These are phyloP conservation scores for Rhododendron kiyosumense DNA, from an alignment of 148 eudicot species.

Conservation along the genomic window DNA sequence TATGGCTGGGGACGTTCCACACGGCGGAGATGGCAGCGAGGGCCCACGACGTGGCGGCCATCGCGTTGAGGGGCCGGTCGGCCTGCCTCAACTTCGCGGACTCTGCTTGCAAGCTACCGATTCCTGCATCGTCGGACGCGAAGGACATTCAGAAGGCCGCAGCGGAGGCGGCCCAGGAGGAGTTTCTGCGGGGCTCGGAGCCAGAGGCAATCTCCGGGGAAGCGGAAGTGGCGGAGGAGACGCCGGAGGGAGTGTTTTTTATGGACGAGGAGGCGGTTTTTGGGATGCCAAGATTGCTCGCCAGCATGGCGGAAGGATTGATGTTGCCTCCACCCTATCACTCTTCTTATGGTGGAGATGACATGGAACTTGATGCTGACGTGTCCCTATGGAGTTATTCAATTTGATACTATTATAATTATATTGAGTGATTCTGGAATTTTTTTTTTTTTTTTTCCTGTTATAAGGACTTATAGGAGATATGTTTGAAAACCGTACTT, in stretches of 20 bases:
- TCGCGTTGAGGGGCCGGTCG: slow-evolving; percentile 34
- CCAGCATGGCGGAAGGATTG: slow-evolving; percentile 68
- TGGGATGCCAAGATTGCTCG: slow-evolving; percentile 45
- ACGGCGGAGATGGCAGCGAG: slow-evolving; percentile 66
- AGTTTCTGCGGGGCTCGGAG: slow-evolving; percentile 10
- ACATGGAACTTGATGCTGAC: slow-evolving; percentile 18
- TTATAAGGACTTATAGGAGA: not conserved
- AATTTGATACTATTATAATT: not conserved
- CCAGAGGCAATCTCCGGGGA: not conserved
- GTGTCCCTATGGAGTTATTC: slow-evolving; percentile 38
- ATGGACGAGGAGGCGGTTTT: slow-evolving; percentile 52
- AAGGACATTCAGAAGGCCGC: slow-evolving; percentile 54
- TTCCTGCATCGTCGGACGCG: slow-evolving; percentile 22
- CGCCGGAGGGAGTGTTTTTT: slow-evolving; percentile 1
- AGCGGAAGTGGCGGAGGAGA: not conserved
- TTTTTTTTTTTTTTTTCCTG: not conserved
- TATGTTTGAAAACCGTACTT: not conserved
- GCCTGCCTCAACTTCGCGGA: slow-evolving; percentile 54
- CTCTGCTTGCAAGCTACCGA: slow-evolving; percentile 41
- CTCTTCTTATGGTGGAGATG: slow-evolving; percentile 13
- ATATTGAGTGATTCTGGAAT: not conserved
- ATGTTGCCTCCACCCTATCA: slow-evolving; percentile 29
- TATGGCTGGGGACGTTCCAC: slow-evolving; percentile 55
- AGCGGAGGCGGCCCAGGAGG: slow-evolving; percentile 36
- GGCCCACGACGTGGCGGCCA: slow-evolving; percentile 55